These are phyloP conservation scores for Bretschneidera sinensis DNA, from an alignment of 345 rosid genomes.

Conservation along the genomic window DNA sequence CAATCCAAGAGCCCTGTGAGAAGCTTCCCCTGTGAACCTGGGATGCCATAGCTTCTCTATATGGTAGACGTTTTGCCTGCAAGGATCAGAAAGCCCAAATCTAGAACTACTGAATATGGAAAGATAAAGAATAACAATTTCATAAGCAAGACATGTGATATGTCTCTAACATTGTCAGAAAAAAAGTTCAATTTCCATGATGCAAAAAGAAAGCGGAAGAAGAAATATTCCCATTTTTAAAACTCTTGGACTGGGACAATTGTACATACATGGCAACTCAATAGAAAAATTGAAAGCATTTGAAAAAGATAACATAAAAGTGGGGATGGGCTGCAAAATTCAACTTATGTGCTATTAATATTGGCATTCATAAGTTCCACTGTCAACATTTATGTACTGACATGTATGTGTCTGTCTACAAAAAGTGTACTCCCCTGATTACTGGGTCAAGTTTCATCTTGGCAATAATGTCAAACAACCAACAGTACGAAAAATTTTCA, in stretches of 20 bases:
- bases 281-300: no score
- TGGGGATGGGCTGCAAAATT: no score
- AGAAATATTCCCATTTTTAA: no score
- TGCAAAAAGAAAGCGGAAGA: background rate
- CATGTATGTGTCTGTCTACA: no score
- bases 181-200: background rate
- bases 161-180: background rate
- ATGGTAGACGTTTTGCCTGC: conserved; percentile 74
- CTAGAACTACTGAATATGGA: background rate
- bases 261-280: background rate
- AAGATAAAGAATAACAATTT: background rate
- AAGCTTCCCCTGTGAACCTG: conserved; percentile 40
- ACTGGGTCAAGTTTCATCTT: background rate
- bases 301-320: no score
- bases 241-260: background rate
- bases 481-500: background rate
- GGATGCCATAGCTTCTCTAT: conserved; percentile 34
- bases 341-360: no score
- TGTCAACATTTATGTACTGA: background rate
- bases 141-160: background rate
- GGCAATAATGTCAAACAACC: background rate
- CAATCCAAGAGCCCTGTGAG: conserved; percentile 65
- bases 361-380: background rate
- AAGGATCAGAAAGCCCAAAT: background rate
- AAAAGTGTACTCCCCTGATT: background rate